These are phyloP conservation scores for Psilocybe cyanescens DNA, from an alignment of 768 basidiomycete species.

Conservation along the genomic window DNA sequence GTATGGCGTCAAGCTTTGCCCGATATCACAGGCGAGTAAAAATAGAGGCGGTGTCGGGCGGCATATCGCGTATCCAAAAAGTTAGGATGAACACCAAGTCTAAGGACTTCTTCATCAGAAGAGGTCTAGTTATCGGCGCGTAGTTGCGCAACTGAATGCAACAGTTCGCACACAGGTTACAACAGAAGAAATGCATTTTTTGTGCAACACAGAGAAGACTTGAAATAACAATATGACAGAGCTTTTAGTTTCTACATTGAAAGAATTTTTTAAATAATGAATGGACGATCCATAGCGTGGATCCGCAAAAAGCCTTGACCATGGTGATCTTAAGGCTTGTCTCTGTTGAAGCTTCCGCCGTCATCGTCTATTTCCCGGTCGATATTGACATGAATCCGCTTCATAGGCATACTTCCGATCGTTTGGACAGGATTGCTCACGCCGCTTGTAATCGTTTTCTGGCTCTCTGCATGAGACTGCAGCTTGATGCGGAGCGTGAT, in stretches of 20 bases:
- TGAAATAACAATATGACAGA: neutral
- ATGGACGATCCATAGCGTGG: neutral
- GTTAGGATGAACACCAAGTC: neutral
- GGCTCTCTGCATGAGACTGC: neutral
- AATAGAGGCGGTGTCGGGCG: neutral
- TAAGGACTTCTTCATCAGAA: no score
- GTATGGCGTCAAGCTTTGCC: neutral
- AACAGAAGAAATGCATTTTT: no score
- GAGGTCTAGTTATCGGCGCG: no score
- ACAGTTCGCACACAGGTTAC: no score
- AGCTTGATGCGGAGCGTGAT: conserved; percentile 11
- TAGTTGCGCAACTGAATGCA: no score
- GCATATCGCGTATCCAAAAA: neutral
- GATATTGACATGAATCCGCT: conserved; percentile 8
- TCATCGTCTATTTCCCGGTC: conserved; percentile 6
- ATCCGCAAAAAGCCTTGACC: neutral
- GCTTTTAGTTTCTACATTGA: neutral
- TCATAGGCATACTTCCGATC: conserved; percentile 10
- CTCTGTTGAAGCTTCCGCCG: neutral
- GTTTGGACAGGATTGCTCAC: conserved; percentile 2
- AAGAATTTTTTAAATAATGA: neutral
- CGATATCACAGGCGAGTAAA: neutral
- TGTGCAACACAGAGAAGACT: neutral
- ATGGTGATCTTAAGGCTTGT: neutral
- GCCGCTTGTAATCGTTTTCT: neutral